Conservation (phyloP, 805 yeast species). For the Saccharomyces kudriavzevii region DNA sequence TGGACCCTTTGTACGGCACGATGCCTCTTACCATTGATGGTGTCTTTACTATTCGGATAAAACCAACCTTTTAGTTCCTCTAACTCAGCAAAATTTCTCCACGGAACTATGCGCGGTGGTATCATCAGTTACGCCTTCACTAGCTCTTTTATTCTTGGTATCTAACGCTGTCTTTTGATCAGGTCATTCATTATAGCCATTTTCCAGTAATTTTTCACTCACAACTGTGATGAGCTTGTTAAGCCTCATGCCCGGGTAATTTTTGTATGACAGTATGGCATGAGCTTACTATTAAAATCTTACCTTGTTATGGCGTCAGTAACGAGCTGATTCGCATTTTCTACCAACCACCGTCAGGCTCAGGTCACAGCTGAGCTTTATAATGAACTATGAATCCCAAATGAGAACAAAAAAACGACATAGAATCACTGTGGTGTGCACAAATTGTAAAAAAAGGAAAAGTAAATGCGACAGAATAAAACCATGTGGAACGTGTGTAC, state of each 20-base stretch:
- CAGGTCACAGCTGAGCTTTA: neutral
- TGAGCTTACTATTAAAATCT: neutral
- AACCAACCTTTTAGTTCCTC: conserved; percentile 43
- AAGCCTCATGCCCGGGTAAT: neutral
- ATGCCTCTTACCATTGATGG: conserved; percentile 26
- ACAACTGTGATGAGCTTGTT: neutral
- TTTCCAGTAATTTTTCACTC: neutral
- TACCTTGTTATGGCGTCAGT: neutral
- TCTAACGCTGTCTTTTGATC: neutral
- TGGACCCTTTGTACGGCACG: conserved; percentile 47
- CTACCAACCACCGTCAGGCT: neutral
- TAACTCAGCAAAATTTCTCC: conserved; percentile 38
- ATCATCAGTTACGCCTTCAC: conserved; percentile 9
- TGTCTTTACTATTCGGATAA: conserved; percentile 30
- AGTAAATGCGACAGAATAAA: conserved; percentile 24
- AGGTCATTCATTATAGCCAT: neutral
- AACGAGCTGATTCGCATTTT: neutral
- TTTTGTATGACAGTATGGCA: neutral
- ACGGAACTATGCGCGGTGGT: conserved; percentile 32
- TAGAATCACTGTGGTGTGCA: conserved; percentile 26
- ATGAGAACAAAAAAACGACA: conserved; percentile 11
- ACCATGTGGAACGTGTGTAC: conserved; percentile 24
- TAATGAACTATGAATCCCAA: neutral
- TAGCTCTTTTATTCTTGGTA: neutral
- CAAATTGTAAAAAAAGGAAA: conserved; percentile 28